Base-by-base conservation (phyloP, 2,329 filamentous ascomycete species). In the Corynespora cassiicola region DNA sequence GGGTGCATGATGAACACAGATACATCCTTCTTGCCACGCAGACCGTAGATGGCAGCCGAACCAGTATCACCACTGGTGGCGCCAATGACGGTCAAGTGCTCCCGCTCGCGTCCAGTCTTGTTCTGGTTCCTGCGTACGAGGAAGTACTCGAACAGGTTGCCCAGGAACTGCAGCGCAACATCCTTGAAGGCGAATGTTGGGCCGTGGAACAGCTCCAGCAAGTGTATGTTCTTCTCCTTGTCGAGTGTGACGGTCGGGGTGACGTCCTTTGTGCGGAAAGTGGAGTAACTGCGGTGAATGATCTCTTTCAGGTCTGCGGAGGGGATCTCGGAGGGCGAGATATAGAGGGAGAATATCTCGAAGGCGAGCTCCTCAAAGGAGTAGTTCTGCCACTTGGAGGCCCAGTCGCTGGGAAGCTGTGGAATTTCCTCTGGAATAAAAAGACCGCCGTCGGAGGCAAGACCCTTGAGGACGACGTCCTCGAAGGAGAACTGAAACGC, bases 141-240 rank as follows among this genome's bases (percentile, higher is more conserved):
- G 68, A 94, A 92, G 68, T 92, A 94, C 69, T 95, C 88, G 53
- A 95, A 97, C 2, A 99, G 76, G 61, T 99, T 97, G n/a, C 94
- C 94, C 2, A 99, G 75, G 63, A 96, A 94, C 58, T 97, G 92
- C 47, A 97, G 76, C 11, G 91, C 91, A 34, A 91, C 88, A 70
- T 97, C 92, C 73, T 97, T 69, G 77, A 97, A 97, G 2, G 92
- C 87, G 66, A 90, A 96, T 1, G 87, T 97, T 5, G 91, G 94
- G 1, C 94, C 94, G 67, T 97, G 92, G 78, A 97, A 99, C 27
- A 99, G 80, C 71, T 99, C 94, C 21, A 99, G 81, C 39, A 96
- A 76, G 65, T 96, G 84, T 26, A 96, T 76, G 65, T 92, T 87
- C 53, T 81, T 77, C 45, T 77, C 68, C 57, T 81, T 75, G 61